These are phyloP conservation scores for Talaromyces adpressus DNA, from an alignment of 495 filamentous ascomycete genomes.

Conservation along the genomic window DNA sequence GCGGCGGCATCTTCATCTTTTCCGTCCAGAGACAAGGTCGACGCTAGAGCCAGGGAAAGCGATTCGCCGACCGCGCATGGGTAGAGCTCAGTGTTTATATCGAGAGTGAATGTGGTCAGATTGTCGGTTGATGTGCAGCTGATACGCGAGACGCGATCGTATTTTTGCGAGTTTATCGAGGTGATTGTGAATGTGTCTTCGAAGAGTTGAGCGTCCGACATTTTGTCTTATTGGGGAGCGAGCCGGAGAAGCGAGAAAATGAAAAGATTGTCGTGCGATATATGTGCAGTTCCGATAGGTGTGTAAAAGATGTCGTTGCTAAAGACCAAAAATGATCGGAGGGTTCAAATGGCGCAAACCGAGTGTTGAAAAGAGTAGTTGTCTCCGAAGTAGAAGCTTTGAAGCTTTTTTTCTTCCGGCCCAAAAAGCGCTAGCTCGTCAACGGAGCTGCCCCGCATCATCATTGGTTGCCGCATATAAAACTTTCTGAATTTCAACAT, in stretches of 20 bases:
- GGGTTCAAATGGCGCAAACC: neutral
- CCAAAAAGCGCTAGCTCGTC: neutral
- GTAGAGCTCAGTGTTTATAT: conserved; percentile 93
- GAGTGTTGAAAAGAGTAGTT: neutral
- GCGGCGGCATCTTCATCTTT: conserved; percentile 51
- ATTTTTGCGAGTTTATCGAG: conserved; percentile 69
- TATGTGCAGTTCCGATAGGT: neutral
- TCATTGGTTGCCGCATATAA: conserved; percentile 5
- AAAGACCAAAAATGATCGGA: neutral
- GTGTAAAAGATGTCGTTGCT: neutral
- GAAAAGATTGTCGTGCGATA: neutral
- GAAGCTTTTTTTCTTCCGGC: conserved; percentile 52
- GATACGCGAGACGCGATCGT: conserved; percentile 88
- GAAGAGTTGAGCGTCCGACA: conserved; percentile 82
- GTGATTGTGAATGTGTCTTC: conserved; percentile 87
- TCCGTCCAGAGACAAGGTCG: conserved; percentile 80
- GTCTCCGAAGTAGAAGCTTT: neutral
- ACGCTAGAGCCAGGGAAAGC: conserved; percentile 71
- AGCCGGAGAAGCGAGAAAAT: neutral
- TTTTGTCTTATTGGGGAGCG: conserved; percentile 22
- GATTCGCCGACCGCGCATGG: conserved; percentile 64
- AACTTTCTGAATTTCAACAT: neutral
- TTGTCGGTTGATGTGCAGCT: conserved; percentile 61
- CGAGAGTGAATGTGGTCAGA: conserved; percentile 69
- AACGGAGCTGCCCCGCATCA: conserved; percentile 4